Conservation (phyloP, 75 land plant species). For the Cryptomeria japonica region DNA sequence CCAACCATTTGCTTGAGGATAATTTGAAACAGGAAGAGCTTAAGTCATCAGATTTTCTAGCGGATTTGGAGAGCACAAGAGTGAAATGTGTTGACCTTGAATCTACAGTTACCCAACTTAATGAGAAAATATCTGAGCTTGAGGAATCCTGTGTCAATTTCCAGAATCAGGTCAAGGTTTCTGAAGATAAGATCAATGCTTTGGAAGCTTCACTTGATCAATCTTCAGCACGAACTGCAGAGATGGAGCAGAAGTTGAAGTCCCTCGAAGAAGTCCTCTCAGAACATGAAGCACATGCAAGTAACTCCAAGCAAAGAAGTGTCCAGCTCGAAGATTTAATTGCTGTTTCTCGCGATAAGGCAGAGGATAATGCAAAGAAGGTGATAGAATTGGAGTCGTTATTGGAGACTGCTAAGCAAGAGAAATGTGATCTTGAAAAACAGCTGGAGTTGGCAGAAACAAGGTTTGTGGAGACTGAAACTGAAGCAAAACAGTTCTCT, state of each 20-base stretch:
- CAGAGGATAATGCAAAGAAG: slow-evolving; percentile 40
- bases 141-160: slow-evolving; percentile 34
- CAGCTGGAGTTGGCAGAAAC: slow-evolving; percentile 31
- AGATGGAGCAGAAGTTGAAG: slow-evolving; percentile 48
- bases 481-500: slow-evolving; percentile 4
- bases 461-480: slow-evolving; percentile 36
- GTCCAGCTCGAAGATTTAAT: slow-evolving; percentile 53
- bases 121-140: slow-evolving; percentile 27
- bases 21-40: slow-evolving; percentile 26
- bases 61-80: slow-evolving; percentile 21
- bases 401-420: slow-evolving; percentile 37
- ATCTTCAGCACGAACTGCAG: slow-evolving; percentile 17
- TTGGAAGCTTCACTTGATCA: slow-evolving; percentile 29
- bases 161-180: slow-evolving; percentile 24
- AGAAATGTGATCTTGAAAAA: slow-evolving; percentile 54
- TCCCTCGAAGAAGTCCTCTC: slow-evolving; percentile 25
- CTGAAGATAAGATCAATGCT: slow-evolving; percentile 29
- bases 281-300: slow-evolving; percentile 48
- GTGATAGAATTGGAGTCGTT: slow-evolving; percentile 42
- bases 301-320: slow-evolving; percentile 35
- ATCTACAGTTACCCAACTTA: slow-evolving; percentile 27
- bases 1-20: slow-evolving; percentile 14
- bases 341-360: slow-evolving; percentile 35
- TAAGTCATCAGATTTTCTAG: slow-evolving; percentile 14
- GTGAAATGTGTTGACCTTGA: slow-evolving; percentile 42